Percentiles rank a stretch among this genome's conserved stretches.
Evolutionary conservation across 345 rosid genomes (phyloP).

Genomic region (Schrenkiella parvula): DNA sequence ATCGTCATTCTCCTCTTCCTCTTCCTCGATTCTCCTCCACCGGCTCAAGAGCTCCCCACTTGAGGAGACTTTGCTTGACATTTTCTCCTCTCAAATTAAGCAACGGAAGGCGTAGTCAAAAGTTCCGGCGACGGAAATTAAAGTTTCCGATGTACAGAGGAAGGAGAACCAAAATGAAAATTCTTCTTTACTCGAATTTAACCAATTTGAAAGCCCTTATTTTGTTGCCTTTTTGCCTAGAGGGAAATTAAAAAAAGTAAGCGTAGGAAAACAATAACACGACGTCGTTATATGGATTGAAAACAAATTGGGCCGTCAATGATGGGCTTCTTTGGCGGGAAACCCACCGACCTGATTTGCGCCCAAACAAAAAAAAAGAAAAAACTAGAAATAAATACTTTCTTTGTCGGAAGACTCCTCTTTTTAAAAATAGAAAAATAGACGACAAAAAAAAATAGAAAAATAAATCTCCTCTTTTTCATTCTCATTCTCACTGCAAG

Average conservation of each 20-base stretch:
- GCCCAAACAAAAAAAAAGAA: background rate
- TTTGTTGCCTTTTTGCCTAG: background rate
- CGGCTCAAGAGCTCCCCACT: constrained; percentile 55
- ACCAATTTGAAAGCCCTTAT: constrained; percentile 19
- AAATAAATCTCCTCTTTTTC: background rate
- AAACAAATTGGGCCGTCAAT: constrained; percentile 7
- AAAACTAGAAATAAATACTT: background rate
- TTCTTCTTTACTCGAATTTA: background rate
- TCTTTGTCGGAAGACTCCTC: background rate
- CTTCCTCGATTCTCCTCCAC: constrained; percentile 81
- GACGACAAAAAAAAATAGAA: background rate
- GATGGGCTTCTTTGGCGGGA: background rate
- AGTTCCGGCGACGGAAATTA: constrained; percentile 18
- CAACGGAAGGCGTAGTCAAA: background rate
- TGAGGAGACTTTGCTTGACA: constrained; percentile 39
- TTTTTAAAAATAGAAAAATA: background rate
- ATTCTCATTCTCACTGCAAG: constrained; percentile 20
- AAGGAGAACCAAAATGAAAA: constrained; percentile 6
- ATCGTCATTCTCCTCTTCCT: constrained; percentile 52
- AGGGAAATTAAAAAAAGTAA: constrained; percentile 16
- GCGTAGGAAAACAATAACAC: background rate
- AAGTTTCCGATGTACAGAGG: constrained; percentile 10
- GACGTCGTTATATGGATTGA: background rate
- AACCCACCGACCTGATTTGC: background rate
- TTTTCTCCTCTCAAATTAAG: constrained; percentile 12